Evolutionary conservation across 257 asterid species (phyloP), one percentile per base, ranked within the genome.

Genomic region (Solanum virginianum): DNA sequence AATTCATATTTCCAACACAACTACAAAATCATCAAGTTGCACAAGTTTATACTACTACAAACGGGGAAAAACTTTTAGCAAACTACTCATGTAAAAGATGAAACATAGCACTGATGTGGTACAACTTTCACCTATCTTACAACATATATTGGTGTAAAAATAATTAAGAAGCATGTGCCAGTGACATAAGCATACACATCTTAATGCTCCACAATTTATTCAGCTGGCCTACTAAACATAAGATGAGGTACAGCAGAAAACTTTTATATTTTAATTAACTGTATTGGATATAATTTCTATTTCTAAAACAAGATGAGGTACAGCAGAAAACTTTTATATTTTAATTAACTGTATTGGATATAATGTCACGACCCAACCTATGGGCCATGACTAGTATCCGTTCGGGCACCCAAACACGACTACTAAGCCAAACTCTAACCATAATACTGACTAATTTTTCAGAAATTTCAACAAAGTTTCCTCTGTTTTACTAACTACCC

Each of bases 1-100:
- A n/a, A n/a, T n/a, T n/a, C n/a, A n/a, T n/a, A n/a, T n/a, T n/a
- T n/a, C n/a, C n/a, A n/a, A 85, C 98, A 95, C 88, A 95, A 90
- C 99, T 97, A 93, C 92, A 90, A 84, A 54, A 85, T 70, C 69
- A 87, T 62, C 80, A 87, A 80, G 82, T 70, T 60, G 82, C 85
- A 74, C 63, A 36, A 63, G 54, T 80, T 83, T 39, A 72, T 22
- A 84, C 85, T 82, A 87, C 80, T 86, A 57, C 41, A 86, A 20
- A 59, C 6, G 39, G 49, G 79, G 81, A n/a, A 74, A 72, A 74
- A 13, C 14, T 47, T 74, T 45, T 45, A 14, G 41, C 59, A 85
- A 72, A 16, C 81, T n/a, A 41, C 45, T 45, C 1, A 68, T 47
- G 32, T 68, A 68, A 47, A 74, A 9, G 81, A 8, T n/a, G 39